Base-by-base conservation (phyloP, 192 early-diverging fungal species). In the Coemansia sp. region DNA sequence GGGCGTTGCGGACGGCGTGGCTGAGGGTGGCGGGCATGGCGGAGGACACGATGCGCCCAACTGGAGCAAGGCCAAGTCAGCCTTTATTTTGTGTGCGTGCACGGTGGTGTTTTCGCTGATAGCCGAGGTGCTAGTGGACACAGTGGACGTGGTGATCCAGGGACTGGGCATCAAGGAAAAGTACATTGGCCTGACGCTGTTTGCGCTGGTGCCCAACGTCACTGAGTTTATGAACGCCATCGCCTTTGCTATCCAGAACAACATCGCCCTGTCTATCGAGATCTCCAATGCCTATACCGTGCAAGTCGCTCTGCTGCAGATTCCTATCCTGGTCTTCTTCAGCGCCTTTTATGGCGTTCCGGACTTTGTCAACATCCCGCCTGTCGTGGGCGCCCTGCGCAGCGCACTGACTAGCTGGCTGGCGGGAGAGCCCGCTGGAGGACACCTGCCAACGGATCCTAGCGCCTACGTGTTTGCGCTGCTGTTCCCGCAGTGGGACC, bases 211-310 rank as follows among this genome's bases (percentile, higher is more conserved):
- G 5, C 97, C 97, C n/a, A 94, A 91, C 63, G 90, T 97, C 47
- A 96, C 97, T 10, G 97, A 99, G 84, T 96, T 99, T 84, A 90
- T 89, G 79, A 92, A 92, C 75, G 96, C 95, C 44, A 96, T 97
- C 73, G 93, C 95, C 6, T 99, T 99, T 88, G 95, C 97, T 20
- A 81, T 93, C 59, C 86, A 93, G 75, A 93, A 93, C 67, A 97
- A 96, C 77, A 92, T 93, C 80, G 90, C 89, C 1, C 85, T 92
- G 38, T 87, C 91, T 24, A 89, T 99, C 74, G 97, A 99, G 85
- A 97, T 99, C 68, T 96, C 94, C 38, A 96, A 95, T 16, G 95
- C 95, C 1, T 99, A 99, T 76, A 94, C 94, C 1, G 89, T 97
- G 51, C 97, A 99, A 74, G 95, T 96, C 3, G 93, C 95, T 15